Base-by-base conservation (phyloP, 2,329 filamentous ascomycete species). In the Paecilomyces niveus region DNA sequence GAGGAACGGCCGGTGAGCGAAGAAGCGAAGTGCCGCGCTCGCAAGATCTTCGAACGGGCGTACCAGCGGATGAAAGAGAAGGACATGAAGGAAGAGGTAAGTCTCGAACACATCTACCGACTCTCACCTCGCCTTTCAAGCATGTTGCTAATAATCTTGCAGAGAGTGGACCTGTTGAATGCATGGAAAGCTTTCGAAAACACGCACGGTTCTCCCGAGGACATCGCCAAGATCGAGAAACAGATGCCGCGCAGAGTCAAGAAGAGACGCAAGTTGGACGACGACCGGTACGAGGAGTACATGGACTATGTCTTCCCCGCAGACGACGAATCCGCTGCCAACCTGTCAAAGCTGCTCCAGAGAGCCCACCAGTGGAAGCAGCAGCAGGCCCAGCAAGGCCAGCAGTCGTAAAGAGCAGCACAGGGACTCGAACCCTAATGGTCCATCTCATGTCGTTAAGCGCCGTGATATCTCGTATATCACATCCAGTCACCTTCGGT, bases 251-350 rank as follows among this genome's bases (percentile, higher is more conserved):
- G 92, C 64, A 87, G 88, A 76, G 89, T 90, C 70, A 97, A 96
- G 86, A 93, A 94, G 82, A 83, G 91, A 69, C 88, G 94, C 74
- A 91, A 87, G 83, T 76, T 96, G 73, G 92, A 96, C 71, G 93
- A 97, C 75, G 92, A 94, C 72, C 87, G 85, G 39, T 97, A 91
- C 79, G 92, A 99, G 81, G 94, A 99, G 78, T 97, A 96, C 74
- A 85, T 94, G 77, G 94, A 97, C 74, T 97, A 96, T 68, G 85
- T 99, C 33, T 99, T 99, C 85, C 94, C 94, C 0, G 92, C 90
- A 3, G 94, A 97, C 78, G 92, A 97, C 73, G 85, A 90, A 77
- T 88, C 90, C 71, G 88, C 89, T 58, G 89, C 89, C 65, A 92
- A 90, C 68, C 78, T 97, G 74, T 89, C 89, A 55, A 90, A 89